A percentile compares a stretch with the other conserved stretches of the same genome.
Conservation (phyloP, 1,284 basidiomycete species). For the Fomitopsis betulina region DNA sequence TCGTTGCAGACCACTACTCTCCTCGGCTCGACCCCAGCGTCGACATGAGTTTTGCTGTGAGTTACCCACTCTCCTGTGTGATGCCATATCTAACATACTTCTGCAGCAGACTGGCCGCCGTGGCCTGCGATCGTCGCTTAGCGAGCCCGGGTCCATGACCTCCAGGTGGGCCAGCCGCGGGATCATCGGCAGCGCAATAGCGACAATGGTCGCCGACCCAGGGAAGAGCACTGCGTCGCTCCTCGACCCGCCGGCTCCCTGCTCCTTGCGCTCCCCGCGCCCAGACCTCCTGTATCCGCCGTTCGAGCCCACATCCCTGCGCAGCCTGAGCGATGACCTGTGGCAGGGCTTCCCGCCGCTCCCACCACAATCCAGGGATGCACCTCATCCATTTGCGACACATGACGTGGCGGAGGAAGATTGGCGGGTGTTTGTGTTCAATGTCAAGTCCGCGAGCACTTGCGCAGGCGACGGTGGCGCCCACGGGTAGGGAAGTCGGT, state of each 20-base stretch:
- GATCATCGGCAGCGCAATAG: not conserved
- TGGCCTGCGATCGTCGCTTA: not conserved
- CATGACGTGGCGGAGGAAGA: slow-evolving; percentile 34
- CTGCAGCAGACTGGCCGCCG: not conserved
- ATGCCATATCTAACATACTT: no score
- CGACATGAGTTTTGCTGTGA: no score
- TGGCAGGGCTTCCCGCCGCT: slow-evolving; percentile 3
- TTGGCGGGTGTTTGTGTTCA: slow-evolving; percentile 25
- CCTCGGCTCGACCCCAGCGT: no score
- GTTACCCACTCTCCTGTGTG: no score
- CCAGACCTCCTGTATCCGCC: not conserved
- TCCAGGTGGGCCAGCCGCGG: not conserved
- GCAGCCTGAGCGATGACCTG: not conserved
- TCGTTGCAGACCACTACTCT: no score
- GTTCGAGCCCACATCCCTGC: not conserved
- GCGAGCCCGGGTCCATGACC: not conserved
- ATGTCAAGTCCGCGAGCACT: slow-evolving; percentile 2
- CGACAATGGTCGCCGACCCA: not conserved
- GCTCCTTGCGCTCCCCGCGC: not conserved
- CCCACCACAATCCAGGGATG: slow-evolving; percentile 6
- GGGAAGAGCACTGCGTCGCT: not conserved
- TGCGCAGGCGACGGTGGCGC: not conserved
- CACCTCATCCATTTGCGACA: slow-evolving; percentile 33
- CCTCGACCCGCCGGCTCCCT: slow-evolving; percentile 4
- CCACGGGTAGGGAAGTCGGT: not conserved